Base-by-base conservation (phyloP, 495 filamentous ascomycete species). In the Oleoguttula mirabilis region DNA sequence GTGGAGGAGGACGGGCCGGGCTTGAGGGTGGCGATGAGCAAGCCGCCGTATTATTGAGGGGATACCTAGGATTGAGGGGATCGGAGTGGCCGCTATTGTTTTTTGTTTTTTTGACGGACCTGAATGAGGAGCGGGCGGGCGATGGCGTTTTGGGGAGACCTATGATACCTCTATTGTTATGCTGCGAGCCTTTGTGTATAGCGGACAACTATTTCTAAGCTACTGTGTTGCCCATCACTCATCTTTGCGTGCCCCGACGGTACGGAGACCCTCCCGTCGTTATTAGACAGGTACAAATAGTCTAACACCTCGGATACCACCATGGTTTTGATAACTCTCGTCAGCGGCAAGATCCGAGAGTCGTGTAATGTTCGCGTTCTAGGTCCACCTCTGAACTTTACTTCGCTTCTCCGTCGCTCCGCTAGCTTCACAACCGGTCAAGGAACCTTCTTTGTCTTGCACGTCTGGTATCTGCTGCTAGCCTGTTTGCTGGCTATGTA, bases 21-120 rank as follows among this genome's bases (percentile, higher is more conserved):
- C 12, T 41, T n/a, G 12, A 25, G 14, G 16, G 21, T 12, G 2
- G 34, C 25, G 16, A 41, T 19, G 14, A 23, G 17, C 24, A 36
- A 32, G 33, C 35, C 36, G 21, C 40, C 40, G 10, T 43, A 43
- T 22, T 48, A 30, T 30, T 30, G 27, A 30, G 8, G 27, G 12
- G 21, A 39, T 11, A 19, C 21, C 15, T 16, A 10, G 36, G 36
- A 7, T 10, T 19, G 10, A 17, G 17, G 8, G 16, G 10, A 7
- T 5, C 11, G 4, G 30, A 10, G 10, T 27, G 17, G 28, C 39
- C 39, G 4, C 5, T 19, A 19, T 27, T 42, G 16, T 30, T 30
- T 14, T 8, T 30, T 30, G 27, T 30, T 8, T 14, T 30, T 8
- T 8, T 14, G 27, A 8, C 8, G 14, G 27, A 14, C 27, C 8